Conservation (phyloP, 345 rosid species). For the Angophora floribunda region DNA sequence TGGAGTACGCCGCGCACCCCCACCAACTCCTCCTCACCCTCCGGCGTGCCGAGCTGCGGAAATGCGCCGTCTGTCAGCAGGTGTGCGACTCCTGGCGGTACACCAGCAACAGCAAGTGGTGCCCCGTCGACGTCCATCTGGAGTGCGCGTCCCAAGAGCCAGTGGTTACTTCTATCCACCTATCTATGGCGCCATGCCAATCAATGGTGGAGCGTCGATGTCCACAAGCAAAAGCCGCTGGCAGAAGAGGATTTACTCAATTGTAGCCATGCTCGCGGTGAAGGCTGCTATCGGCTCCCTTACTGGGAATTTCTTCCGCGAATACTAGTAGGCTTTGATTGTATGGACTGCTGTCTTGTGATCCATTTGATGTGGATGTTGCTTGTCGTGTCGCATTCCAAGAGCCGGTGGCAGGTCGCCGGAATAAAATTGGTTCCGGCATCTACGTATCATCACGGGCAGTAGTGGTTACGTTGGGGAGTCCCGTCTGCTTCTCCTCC, state of each 20-base stretch:
- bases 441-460: no score
- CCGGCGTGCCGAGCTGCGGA: background rate
- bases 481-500: no score
- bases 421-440: no score
- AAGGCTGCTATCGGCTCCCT: background rate
- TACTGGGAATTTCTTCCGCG: background rate
- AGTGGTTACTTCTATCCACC: background rate
- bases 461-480: no score
- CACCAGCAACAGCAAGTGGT: conserved; percentile 10
- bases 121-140: conserved; percentile 23
- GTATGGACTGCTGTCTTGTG: background rate
- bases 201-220: background rate
- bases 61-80: conserved; percentile 16
- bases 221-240: background rate
- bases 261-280: background rate
- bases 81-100: conserved; percentile 26
- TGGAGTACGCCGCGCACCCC: conserved; percentile 18
- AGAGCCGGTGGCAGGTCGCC: no score
- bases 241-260: background rate
- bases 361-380: background rate
- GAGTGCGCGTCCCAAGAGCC: conserved; percentile 7
- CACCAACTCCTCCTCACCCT: conserved; percentile 15
- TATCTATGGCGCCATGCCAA: background rate
- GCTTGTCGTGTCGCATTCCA: background rate
- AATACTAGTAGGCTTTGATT: background rate